Evolutionary conservation across 495 filamentous ascomycete species (phyloP), one percentile per base, ranked within the genome.

Genomic region (Penicillium alfredii): DNA sequence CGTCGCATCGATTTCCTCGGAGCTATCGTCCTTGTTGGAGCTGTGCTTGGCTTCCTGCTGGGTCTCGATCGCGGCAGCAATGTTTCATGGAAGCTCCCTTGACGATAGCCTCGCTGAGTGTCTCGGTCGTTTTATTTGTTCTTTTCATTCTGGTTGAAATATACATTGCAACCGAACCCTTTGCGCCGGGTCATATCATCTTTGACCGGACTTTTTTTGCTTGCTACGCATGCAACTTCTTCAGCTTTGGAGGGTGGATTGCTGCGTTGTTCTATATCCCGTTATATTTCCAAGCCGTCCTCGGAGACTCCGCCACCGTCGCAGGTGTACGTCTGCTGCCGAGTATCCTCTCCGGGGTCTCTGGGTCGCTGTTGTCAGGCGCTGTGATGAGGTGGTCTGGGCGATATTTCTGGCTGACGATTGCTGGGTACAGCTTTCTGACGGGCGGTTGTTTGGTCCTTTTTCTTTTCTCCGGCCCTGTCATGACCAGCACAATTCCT

Each of bases 41-140:
- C 86, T 3, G 81, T 90, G 0, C 78, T 85, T 33, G 64, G 71
- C 4, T 68, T 94, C 16, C 71, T 92, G 4, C 56, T 90, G 27
- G 86, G 84, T 8, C 69, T 94, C 8, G 87, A 94, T 53, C 73
- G 77, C 33, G 87, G 85, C 8, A 81, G 80, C 36, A 94, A 92
- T 51, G 68, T 79, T 21, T 73, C 77, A 12, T 87, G 88, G 81
- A 61, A 46, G 5, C 55, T 75, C 70, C 66, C 0, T 55, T 80
- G 39, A 83, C 82, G 1, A 64, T 84, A 19, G 57, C 66, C 10
- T 73, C 78, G 1, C 60, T 88, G 5, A 63, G 58, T 27, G 47
- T 79, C 8, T 78, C 81, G 0, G 48, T 77, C 0, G 58, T 71
- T 0, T 58, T 92, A 2, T 86, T 89, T 49, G 55, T 69, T 18